Percentiles rank a stretch among this genome's conserved stretches.
Evolutionary conservation across 2,329 filamentous ascomycete genomes (phyloP).

Genomic region (Trichoderma simmonsii): DNA sequence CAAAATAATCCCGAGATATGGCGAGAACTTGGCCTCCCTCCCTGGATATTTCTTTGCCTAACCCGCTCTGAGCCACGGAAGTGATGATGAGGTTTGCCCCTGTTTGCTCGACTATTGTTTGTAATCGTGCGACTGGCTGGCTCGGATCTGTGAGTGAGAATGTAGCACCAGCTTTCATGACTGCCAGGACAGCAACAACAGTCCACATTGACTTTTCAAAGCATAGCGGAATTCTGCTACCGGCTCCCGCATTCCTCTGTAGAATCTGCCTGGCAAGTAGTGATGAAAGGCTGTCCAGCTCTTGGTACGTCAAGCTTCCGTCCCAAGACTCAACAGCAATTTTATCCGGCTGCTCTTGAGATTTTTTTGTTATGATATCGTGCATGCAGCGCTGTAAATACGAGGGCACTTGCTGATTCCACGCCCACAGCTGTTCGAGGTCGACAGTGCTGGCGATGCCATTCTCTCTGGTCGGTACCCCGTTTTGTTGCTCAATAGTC

Average conservation of each 20-base stretch:
- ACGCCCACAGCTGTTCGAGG: conserved; percentile 44
- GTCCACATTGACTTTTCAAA: conserved; percentile 50
- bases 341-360: conserved; percentile 35
- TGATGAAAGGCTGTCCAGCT: conserved; percentile 43
- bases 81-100: conserved; percentile 39
- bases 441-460: neutral
- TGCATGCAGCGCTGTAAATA: conserved; percentile 45
- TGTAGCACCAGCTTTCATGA: conserved; percentile 48
- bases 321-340: conserved; percentile 51
- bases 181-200: conserved; percentile 42
- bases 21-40: conserved; percentile 34
- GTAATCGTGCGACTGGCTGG: conserved; percentile 44
- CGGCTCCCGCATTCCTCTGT: conserved; percentile 35
- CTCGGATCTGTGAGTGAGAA: conserved; percentile 48
- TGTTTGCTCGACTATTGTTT: conserved; percentile 44
- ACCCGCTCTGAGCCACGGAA: conserved; percentile 37
- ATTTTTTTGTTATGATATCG: conserved; percentile 42
- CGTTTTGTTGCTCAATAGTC: neutral
- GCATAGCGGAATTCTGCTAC: conserved; percentile 47
- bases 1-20: conserved; percentile 31
- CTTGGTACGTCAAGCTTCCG: conserved; percentile 44
- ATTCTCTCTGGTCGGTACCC: neutral
- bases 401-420: conserved; percentile 43
- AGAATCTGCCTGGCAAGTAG: conserved; percentile 40
- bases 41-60: conserved; percentile 37